Base-by-base conservation (phyloP, 2,329 filamentous ascomycete species). In the Exophiala spinifera region DNA sequence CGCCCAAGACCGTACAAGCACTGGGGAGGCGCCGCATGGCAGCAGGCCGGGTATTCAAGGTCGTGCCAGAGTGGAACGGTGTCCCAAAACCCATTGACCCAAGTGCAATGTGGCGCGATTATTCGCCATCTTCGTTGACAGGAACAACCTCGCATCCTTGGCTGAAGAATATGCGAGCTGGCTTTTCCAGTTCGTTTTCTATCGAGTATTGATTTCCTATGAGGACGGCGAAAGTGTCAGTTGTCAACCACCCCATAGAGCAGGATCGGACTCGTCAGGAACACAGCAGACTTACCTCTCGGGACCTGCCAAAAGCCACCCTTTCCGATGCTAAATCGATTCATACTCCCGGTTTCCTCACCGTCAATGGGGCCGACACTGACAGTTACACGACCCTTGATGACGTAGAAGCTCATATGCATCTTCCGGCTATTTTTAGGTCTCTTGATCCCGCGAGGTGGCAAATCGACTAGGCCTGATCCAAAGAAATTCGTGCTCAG, bases 321-420 rank as follows among this genome's bases (percentile, higher is more conserved):
- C 63, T 88, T 90, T 34, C 86, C 84, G 61, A 96, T 91, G 53
- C 87, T 84, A 69, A 99, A 97, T 58, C 79, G 76, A 20, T 81
- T 87, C 61, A 57, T 53, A 37, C 50, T 50, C 4, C 56, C 58
- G 3, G 55, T 56, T 55, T 72, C 70, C 5, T 75, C 69, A 4
- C 71, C 71, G 5, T 69, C 71, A 11, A 74, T 88, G 82, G 61
- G 87, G 84, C 64, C 65, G 45, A 95, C 82, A 23, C 84, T 87
- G 17, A 96, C 91, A 61, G 84, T 78, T 17, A 96, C 90, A 61
- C 87, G 85, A 19, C 94, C 94, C 42, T 82, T 81, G 63, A 90
- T 86, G 25, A 99, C 87, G 64, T 95, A 96, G 71, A 97, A 97
- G 1, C 88, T 86, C 87, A 99, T 94, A 68, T 96, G 91, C 89